Evolutionary conservation across 305 asterid genomes (phyloP).

Genomic region (Solanum hybrid): DNA sequence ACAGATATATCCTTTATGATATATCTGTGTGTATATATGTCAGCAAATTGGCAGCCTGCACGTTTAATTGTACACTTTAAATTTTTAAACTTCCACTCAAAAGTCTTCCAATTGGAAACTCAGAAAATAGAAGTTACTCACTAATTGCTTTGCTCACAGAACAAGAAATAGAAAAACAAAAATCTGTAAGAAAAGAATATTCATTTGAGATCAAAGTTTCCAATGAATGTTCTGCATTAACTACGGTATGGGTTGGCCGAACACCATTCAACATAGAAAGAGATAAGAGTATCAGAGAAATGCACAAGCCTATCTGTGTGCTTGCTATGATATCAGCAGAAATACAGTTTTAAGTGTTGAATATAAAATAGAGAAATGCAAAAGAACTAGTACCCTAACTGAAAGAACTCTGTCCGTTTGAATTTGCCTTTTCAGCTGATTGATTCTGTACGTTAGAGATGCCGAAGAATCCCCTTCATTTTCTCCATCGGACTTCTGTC

Average conservation of each 20-base stretch:
- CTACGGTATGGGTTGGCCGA: background rate
- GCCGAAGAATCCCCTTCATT: slow-evolving; percentile 34
- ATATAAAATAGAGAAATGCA: background rate
- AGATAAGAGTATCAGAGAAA: background rate
- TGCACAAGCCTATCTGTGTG: background rate
- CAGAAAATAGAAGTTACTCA: background rate
- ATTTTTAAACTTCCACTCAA: background rate
- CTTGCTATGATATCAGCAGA: background rate
- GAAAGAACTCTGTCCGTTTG: slow-evolving; percentile 52
- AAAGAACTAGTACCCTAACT: slow-evolving; percentile 37
- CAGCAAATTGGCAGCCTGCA: background rate
- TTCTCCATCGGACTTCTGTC: slow-evolving; percentile 35
- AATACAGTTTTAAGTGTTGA: background rate
- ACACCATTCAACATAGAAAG: background rate
- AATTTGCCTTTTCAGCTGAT: slow-evolving; percentile 58
- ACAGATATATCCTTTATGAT: background rate
- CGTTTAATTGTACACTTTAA: background rate
- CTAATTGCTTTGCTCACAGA: background rate
- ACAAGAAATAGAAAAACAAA: background rate
- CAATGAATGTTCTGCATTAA: background rate
- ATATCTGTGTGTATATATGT: background rate
- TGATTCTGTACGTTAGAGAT: slow-evolving; percentile 32
- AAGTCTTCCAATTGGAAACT: background rate
- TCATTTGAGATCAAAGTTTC: background rate
- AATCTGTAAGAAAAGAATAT: background rate